These are phyloP conservation scores for Cutaneotrichosporon sp. DNA, from an alignment of 1,284 basidiomycete genomes.

Conservation along the genomic window DNA sequence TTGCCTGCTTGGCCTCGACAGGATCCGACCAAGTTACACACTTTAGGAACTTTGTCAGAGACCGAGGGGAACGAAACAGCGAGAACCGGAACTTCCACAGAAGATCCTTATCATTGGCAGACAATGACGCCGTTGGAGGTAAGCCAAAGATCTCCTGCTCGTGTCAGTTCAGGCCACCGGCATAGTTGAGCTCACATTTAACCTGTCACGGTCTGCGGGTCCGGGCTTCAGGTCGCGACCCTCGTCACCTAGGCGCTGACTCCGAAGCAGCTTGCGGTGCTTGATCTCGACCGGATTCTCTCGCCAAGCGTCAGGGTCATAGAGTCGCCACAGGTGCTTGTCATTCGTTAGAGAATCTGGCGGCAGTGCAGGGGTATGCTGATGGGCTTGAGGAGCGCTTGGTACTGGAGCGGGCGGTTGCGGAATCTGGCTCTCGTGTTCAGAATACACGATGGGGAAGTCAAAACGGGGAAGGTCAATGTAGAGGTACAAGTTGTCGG, in stretches of 20 bases:
- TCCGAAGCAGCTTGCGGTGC: constrained; percentile 86
- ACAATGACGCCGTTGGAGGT: constrained; percentile 82
- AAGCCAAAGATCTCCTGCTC: constrained; percentile 76
- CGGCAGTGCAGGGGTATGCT: constrained; percentile 39
- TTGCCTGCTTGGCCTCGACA: constrained; percentile 94
- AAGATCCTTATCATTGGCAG: constrained; percentile 87
- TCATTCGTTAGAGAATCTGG: constrained; percentile 56
- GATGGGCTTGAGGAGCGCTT: constrained; percentile 26
- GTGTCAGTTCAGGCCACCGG: background rate
- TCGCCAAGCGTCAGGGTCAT: constrained; percentile 80
- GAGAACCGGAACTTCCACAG: constrained; percentile 99
- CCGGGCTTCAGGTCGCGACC: constrained; percentile 96
- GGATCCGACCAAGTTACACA: constrained; percentile 96
- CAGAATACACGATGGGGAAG: constrained; percentile 94
- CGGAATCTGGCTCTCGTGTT: constrained; percentile 53
- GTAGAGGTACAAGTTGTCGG: constrained; percentile 84
- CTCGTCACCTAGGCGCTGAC: constrained; percentile 88
- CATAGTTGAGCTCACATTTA: constrained; percentile 62
- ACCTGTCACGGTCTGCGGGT: constrained; percentile 86
- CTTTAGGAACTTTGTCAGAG: constrained; percentile 95
- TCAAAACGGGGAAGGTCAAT: constrained; percentile 96
- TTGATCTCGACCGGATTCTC: constrained; percentile 97
- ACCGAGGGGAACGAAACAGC: constrained; percentile 65
- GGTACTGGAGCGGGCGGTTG: constrained; percentile 43
- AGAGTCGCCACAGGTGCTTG: constrained; percentile 74